These are phyloP conservation scores for Lophiostoma macrostomum DNA, from an alignment of 495 filamentous ascomycete species.

Conservation along the genomic window DNA sequence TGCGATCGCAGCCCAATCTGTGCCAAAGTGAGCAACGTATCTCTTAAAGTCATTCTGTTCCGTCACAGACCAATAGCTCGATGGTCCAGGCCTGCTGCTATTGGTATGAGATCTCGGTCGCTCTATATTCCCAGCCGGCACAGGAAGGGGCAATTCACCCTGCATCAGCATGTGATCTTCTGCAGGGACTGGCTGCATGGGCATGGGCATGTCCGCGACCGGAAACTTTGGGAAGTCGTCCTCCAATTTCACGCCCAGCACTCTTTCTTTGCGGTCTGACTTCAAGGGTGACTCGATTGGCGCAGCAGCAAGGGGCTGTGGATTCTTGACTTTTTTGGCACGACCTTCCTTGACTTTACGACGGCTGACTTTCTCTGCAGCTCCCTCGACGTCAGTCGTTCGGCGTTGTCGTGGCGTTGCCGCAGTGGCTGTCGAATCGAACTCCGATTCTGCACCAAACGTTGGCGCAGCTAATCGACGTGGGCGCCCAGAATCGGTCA, in stretches of 20 bases:
- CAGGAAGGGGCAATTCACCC: conserved; percentile 12
- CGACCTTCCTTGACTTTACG: conserved; percentile 36
- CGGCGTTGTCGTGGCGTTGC: conserved; percentile 37
- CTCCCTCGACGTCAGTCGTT: conserved; percentile 18
- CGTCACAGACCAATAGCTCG: conserved; percentile 96
- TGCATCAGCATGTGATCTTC: conserved; percentile 28
- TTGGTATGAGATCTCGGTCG: conserved; percentile 17
- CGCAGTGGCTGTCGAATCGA: conserved; percentile 41
- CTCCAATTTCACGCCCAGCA: conserved; percentile 25
- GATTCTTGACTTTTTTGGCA: conserved; percentile 34
- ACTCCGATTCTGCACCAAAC: conserved; percentile 56
- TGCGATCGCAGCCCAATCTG: conserved; percentile 82
- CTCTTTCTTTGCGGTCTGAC: conserved; percentile 27
- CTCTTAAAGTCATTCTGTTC: conserved; percentile 80
- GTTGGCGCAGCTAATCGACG: conserved; percentile 67
- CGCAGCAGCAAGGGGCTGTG: conserved; percentile 38
- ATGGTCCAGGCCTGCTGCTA: conserved; percentile 51
- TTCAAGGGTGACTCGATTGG: conserved; percentile 36
- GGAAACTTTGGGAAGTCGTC: conserved; percentile 12
- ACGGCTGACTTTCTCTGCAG: conserved; percentile 36
- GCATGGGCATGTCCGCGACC: conserved; percentile 13
- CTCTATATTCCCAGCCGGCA: conserved; percentile 16
- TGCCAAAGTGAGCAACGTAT: conserved; percentile 77
- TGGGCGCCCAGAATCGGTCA: conserved; percentile 68
- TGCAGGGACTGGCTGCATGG: not conserved